These are phyloP conservation scores for Cladosporium oxysporum DNA, from an alignment of 2,329 filamentous ascomycete species.

Conservation along the genomic window DNA sequence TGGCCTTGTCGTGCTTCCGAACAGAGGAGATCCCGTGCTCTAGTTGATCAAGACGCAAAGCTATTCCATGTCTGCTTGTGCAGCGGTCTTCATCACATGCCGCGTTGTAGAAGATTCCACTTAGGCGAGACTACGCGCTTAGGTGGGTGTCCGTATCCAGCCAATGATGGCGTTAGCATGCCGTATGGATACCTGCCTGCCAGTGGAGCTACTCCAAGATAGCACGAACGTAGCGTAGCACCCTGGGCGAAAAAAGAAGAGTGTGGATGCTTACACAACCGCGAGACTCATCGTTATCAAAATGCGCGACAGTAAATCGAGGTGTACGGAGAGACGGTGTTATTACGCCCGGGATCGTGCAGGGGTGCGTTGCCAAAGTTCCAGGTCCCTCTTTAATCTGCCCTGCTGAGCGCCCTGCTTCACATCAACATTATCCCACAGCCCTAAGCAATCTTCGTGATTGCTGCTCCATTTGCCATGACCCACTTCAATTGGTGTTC, in stretches of 20 bases:
- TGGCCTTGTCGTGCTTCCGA: background rate
- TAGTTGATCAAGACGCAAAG: background rate
- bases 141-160: background rate
- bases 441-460: background rate
- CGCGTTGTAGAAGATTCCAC: background rate
- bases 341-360: background rate
- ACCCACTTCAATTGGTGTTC: background rate
- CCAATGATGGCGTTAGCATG: background rate
- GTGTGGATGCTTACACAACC: background rate
- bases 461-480: background rate
- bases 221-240: background rate
- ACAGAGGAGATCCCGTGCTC: background rate
- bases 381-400: background rate
- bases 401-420: background rate
- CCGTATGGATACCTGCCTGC: background rate
- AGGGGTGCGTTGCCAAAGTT: background rate
- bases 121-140: background rate
- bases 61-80: background rate
- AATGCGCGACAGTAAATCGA: background rate
- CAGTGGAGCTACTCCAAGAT: background rate
- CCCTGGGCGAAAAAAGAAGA: background rate
- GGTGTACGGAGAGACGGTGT: background rate
- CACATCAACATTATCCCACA: background rate
- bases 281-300: background rate
- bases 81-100: background rate